Evolutionary conservation across 1,284 basidiomycete genomes (phyloP), one percentile per base, ranked within the genome.

Genomic region (Phaffia rhodozyma): DNA sequence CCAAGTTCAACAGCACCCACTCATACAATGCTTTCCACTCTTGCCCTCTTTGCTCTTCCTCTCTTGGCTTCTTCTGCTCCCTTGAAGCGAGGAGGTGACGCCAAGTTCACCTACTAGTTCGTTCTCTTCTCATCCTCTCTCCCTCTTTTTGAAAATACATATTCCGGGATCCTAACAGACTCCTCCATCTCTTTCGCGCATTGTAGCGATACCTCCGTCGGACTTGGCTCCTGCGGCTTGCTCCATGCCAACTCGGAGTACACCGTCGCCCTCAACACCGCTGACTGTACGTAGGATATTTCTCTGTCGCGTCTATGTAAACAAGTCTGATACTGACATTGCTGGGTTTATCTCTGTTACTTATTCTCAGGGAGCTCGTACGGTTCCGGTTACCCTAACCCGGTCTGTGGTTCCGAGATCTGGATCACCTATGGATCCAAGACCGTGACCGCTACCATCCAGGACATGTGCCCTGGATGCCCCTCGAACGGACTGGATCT

Each of bases 401-500:
- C 80, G 23, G 58, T 80, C 55, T 89, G 89, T 74, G 82, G 81
- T 72, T 75, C 82, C 74, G 71, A 69, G 29, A 83, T 90, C 68
- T 82, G 81, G 48, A 85, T 91, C 71, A 76, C 79, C 4, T 83
- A 80, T 72, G 77, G 79, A 47, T 86, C 85, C 68, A 84, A 83
- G 73, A 79, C 81, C 21, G 77, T 82, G 16, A 70, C 72, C 20
- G 88, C 87, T 2, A 77, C 74, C 9, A 82, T 91, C 69, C 79
- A 79, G 70, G 88, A 90, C 74, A 78, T 80, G 79, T 76, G 74
- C 67, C 74, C 75, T 2, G 66, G 68, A 16, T 75, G 75, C 65
- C 63, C 63, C 2, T 80, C 74, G 54, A 83, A 81, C 51, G 87
- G 82, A 51, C 82, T 94, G 63, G 91, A 96, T 78, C 79, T 93